These are phyloP conservation scores for Mediolabrus comicus DNA, from an alignment of 108 stramenopile genomes.

Conservation along the genomic window DNA sequence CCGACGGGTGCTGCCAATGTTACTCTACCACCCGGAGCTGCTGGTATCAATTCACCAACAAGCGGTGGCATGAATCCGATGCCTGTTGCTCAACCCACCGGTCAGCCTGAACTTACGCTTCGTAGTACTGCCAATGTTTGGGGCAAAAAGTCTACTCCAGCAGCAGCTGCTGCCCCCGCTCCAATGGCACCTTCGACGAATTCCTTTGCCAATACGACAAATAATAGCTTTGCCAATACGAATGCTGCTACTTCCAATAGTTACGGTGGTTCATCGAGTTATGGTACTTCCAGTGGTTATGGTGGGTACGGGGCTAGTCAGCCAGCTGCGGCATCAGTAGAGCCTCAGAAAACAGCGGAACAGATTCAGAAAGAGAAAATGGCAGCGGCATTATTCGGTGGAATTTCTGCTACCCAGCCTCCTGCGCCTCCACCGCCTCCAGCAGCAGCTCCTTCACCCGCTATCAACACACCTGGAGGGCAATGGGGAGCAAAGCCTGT, in stretches of 20 bases:
- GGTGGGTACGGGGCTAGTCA: slow-evolving; percentile 42
- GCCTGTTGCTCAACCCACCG: slow-evolving; percentile 16
- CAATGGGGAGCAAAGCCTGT: neutral
- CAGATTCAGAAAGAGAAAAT: slow-evolving; percentile 92
- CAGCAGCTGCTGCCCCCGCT: slow-evolving; percentile 41
- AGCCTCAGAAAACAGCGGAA: slow-evolving; percentile 67
- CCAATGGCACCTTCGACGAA: slow-evolving; percentile 33
- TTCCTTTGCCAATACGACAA: slow-evolving; percentile 21
- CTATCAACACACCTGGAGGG: slow-evolving; percentile 1
- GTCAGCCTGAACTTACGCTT: slow-evolving; percentile 59
- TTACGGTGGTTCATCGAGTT: neutral
- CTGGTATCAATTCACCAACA: slow-evolving; percentile 49
- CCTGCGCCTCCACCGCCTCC: slow-evolving; percentile 44
- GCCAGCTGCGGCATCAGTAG: slow-evolving; percentile 46
- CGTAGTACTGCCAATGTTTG: slow-evolving; percentile 85
- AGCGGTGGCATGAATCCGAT: slow-evolving; percentile 5
- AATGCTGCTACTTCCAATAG: neutral
- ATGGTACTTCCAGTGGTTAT: slow-evolving; percentile 24
- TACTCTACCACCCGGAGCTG: slow-evolving; percentile 30
- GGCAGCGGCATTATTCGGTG: slow-evolving; percentile 96
- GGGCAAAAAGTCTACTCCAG: slow-evolving; percentile 61
- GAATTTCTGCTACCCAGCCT: slow-evolving; percentile 63
- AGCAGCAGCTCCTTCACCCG: slow-evolving; percentile 23
- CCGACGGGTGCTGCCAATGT: slow-evolving; percentile 56
- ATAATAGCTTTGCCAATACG: neutral